Conservation (phyloP, 352 stramenopile genomes). For the Phytophthora litchii region DNA sequence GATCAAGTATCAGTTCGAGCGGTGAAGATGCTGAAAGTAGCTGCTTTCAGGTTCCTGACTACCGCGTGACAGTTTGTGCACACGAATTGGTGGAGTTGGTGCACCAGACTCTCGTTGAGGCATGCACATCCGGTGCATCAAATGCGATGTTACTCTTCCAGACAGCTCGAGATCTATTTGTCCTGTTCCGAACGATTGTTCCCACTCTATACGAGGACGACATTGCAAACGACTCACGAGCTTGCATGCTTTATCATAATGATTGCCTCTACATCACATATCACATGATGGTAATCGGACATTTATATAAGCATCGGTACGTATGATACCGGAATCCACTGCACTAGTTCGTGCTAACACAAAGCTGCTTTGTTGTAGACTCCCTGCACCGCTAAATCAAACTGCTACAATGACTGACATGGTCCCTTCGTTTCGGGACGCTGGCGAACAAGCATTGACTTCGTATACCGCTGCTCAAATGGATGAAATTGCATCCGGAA, state of each 20-base stretch:
- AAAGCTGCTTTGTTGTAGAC: conserved; percentile 26
- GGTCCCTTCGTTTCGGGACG: conserved; percentile 68
- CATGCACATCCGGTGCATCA: conserved; percentile 44
- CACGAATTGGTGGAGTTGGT: conserved; percentile 68
- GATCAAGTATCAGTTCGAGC: conserved; percentile 9
- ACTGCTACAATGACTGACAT: conserved; percentile 85
- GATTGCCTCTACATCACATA: conserved; percentile 84
- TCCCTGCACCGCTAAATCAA: conserved; percentile 58
- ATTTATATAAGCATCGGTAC: conserved; percentile 76
- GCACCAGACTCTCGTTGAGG: conserved; percentile 71
- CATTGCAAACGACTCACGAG: conserved; percentile 66
- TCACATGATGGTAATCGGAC: conserved; percentile 78
- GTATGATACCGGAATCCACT: conserved; percentile 3
- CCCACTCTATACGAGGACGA: conserved; percentile 69
- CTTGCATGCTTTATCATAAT: conserved; percentile 86
- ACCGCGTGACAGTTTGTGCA: conserved; percentile 57
- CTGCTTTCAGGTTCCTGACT: conserved; percentile 71
- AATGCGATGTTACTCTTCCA: conserved; percentile 75
- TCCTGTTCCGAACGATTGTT: conserved; percentile 74
- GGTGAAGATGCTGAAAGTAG: conserved; percentile 50
- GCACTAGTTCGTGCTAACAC: not conserved
- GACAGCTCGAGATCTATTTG: conserved; percentile 76
- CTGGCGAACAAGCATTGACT: conserved; percentile 59
- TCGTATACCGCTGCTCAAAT: conserved; percentile 46
- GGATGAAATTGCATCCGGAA: conserved; percentile 48